Conservation (phyloP, 2,329 filamentous ascomycete genomes). For the Nigrograna mackinnonii region DNA sequence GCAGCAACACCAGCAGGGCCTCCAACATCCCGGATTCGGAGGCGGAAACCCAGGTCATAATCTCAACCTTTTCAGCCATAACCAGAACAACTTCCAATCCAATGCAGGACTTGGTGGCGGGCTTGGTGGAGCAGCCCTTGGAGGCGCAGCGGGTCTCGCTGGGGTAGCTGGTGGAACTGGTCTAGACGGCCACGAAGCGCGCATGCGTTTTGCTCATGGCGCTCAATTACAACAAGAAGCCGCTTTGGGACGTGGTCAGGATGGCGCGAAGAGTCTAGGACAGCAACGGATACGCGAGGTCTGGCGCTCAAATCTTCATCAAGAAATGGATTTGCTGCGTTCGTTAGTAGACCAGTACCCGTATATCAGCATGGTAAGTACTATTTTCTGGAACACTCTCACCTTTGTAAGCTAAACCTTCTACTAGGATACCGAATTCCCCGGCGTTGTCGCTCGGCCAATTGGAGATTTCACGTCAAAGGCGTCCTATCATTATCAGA, state of each 20-base stretch:
- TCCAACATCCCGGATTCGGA: slow-evolving; percentile 72
- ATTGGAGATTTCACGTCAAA: slow-evolving; percentile 95
- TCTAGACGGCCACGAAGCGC: slow-evolving; percentile 82
- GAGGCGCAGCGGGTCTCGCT: slow-evolving; percentile 58
- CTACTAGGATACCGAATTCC: slow-evolving; percentile 89
- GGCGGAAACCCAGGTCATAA: slow-evolving; percentile 60
- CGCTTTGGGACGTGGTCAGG: slow-evolving; percentile 53
- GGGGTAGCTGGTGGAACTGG: slow-evolving; percentile 62
- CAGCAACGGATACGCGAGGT: slow-evolving; percentile 86
- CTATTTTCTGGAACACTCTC: slow-evolving; percentile 2
- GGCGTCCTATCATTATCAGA: slow-evolving; percentile 98
- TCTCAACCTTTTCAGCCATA: slow-evolving; percentile 57
- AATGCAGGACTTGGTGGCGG: slow-evolving; percentile 59
- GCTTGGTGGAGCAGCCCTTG: slow-evolving; percentile 59
- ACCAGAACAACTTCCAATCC: slow-evolving; percentile 47
- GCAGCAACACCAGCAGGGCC: slow-evolving; percentile 56
- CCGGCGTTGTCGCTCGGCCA: slow-evolving; percentile 92
- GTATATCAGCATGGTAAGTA: slow-evolving; percentile 93
- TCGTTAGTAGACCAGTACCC: slow-evolving; percentile 87
- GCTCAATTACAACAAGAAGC: slow-evolving; percentile 57
- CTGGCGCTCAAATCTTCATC: slow-evolving; percentile 87
- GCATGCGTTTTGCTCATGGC: slow-evolving; percentile 84
- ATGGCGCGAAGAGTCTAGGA: slow-evolving; percentile 62
- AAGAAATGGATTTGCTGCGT: slow-evolving; percentile 86
- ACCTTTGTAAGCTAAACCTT: slow-evolving; percentile 1